Percentiles rank a stretch among this genome's conserved stretches.
phyloP scores from a whole-genome alignment of 2,329 filamentous ascomycete species.

The Claviceps africana region DNA sequence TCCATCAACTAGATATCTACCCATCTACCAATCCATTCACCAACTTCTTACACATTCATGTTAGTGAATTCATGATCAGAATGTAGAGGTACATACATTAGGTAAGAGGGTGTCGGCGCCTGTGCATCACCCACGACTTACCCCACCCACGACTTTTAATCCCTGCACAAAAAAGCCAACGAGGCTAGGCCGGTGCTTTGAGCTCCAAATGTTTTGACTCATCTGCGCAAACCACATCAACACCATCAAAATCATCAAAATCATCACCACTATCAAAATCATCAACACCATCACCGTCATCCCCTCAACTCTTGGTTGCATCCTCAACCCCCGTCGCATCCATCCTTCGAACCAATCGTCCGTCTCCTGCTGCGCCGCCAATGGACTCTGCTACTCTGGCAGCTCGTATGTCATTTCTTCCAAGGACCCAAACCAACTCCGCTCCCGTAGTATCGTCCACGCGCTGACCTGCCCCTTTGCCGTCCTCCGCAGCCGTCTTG shows the following conservation, averaged over 20 bases:
- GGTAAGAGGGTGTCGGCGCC: no score
- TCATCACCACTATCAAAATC: not conserved
- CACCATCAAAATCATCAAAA: not conserved
- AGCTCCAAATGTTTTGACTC: conserved; percentile 1
- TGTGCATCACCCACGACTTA: no score
- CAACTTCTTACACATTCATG: no score
- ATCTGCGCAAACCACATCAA: not conserved
- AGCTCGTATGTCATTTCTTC: not conserved
- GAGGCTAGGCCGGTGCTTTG: not conserved
- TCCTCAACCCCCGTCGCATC: no score
- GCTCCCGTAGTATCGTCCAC: not conserved
- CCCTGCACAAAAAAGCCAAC: not conserved
- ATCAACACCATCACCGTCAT: not conserved
- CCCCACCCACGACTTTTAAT: no score
- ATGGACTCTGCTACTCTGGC: not conserved
- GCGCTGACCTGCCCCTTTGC: not conserved
- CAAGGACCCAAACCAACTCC: not conserved
- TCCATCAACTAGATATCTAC: no score
- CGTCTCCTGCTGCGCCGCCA: not conserved
- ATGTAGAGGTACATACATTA: no score
- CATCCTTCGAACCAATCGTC: not conserved
- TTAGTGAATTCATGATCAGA: no score
- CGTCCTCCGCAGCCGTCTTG: not conserved
- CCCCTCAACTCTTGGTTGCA: no score
- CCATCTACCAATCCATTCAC: no score